A percentile compares a stretch with the other conserved stretches of the same genome.
These are phyloP conservation scores for Pseudohyphozyma bogoriensis DNA, from an alignment of 768 basidiomycete species.

Conservation along the genomic window DNA sequence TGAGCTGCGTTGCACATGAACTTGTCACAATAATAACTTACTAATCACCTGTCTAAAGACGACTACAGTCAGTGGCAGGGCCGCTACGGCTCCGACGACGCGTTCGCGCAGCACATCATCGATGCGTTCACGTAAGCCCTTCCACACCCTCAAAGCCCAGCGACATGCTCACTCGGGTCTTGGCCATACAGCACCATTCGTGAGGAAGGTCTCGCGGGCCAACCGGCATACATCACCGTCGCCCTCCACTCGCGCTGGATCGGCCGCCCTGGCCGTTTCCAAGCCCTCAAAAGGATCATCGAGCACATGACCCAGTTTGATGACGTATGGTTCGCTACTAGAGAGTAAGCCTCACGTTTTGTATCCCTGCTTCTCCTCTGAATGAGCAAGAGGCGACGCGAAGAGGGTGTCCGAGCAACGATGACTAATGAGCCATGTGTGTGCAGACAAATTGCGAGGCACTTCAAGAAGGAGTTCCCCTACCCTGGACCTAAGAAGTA, in stretches of 20 bases:
- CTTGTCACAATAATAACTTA: no score
- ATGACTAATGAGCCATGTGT: no score
- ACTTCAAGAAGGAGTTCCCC: slow-evolving; percentile 28
- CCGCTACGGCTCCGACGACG: slow-evolving; percentile 26
- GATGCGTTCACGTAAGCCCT: slow-evolving; percentile 16
- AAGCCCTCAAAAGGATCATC: slow-evolving; percentile 30
- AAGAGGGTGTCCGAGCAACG: no score
- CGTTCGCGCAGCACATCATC: slow-evolving; percentile 30
- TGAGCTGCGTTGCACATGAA: no score
- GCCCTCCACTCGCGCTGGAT: slow-evolving; percentile 33
- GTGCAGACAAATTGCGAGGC: slow-evolving; percentile 32
- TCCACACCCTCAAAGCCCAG: neutral
- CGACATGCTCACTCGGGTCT: neutral
- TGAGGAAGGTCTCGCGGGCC: slow-evolving; percentile 31
- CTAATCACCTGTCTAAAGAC: no score
- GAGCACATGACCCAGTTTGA: slow-evolving; percentile 29
- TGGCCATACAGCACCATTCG: neutral
- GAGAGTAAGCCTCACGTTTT: no score
- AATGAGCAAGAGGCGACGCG: no score
- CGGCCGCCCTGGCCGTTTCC: slow-evolving; percentile 32
- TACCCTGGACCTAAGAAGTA: no score
- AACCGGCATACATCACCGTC: slow-evolving; percentile 32
- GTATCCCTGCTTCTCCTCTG: no score
- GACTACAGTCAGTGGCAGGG: slow-evolving; percentile 33
- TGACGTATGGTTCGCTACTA: slow-evolving; percentile 34